A percentile compares a stretch with the other conserved stretches of the same genome.
Conservation (phyloP, 2,329 filamentous ascomycete genomes). For the Fusarium sp. region DNA sequence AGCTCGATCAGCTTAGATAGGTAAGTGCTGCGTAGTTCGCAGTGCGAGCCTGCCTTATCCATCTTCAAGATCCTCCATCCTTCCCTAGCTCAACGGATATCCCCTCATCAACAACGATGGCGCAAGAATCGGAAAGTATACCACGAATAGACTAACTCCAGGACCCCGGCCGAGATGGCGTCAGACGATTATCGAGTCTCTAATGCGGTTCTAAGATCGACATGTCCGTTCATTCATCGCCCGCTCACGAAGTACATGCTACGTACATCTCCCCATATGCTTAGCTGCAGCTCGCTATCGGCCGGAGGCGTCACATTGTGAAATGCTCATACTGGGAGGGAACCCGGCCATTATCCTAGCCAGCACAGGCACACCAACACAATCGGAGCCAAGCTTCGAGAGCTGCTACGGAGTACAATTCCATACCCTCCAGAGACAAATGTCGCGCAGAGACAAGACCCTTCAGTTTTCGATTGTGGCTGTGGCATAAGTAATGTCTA, state of each 20-base stretch:
- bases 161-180: conserved; percentile 25
- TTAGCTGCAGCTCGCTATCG: conserved; percentile 46
- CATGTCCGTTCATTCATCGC: conserved; percentile 38
- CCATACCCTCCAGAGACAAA: conserved; percentile 20
- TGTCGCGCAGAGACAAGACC: conserved; percentile 12
- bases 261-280: conserved; percentile 27
- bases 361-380: conserved; percentile 27
- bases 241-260: background rate
- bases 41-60: background rate
- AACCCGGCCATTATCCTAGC: conserved; percentile 18
- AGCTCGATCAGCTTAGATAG: conserved; percentile 10
- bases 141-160: background rate
- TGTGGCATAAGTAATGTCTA: conserved; percentile 12
- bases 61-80: conserved; percentile 7
- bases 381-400: conserved; percentile 10
- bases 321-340: conserved; percentile 19
- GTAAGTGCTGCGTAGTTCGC: conserved; percentile 4
- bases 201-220: conserved; percentile 30
- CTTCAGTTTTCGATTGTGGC: conserved; percentile 6
- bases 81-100: conserved; percentile 16
- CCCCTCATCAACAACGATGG: conserved; percentile 22
- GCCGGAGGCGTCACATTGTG: conserved; percentile 38
- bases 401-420: conserved; percentile 13
- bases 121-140: conserved; percentile 15
- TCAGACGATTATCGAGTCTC: conserved; percentile 30